phyloP scores from a whole-genome alignment of 2,329 filamentous ascomycete genomes.

The Rhinocladiella similis region DNA sequence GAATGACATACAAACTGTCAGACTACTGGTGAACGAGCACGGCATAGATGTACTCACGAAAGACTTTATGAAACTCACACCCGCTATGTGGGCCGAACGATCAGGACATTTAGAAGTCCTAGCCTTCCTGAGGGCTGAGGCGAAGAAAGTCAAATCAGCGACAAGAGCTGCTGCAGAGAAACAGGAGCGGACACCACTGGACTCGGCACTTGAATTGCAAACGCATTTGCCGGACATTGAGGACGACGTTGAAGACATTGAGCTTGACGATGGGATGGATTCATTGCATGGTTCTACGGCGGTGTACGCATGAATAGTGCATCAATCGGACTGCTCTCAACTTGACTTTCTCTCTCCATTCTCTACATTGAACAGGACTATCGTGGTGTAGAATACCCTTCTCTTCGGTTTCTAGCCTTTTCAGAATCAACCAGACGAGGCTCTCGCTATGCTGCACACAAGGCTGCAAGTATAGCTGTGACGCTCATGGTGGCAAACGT shows the following conservation, averaged over 20 bases:
- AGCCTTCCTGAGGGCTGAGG: conserved; percentile 20
- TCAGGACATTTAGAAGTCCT: conserved; percentile 21
- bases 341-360: no score
- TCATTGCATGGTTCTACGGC: neutral
- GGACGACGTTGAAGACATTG: neutral
- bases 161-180: conserved; percentile 1
- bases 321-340: no score
- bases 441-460: no score
- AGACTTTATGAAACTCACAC: conserved; percentile 20
- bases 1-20: conserved; percentile 39
- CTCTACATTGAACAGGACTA: no score
- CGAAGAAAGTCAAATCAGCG: conserved; percentile 10
- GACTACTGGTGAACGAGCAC: conserved; percentile 37
- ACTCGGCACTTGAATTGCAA: neutral
- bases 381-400: no score
- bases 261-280: neutral
- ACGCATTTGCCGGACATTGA: neutral
- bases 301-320: no score
- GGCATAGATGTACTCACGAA: conserved; percentile 35
- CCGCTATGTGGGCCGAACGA: conserved; percentile 25
- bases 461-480: no score
- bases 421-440: no score
- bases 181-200: neutral
- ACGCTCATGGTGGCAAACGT: no score
- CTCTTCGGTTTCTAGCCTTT: no score